phyloP scores from a whole-genome alignment of 1,284 basidiomycete genomes.

The Laetiporus sulphureus region DNA sequence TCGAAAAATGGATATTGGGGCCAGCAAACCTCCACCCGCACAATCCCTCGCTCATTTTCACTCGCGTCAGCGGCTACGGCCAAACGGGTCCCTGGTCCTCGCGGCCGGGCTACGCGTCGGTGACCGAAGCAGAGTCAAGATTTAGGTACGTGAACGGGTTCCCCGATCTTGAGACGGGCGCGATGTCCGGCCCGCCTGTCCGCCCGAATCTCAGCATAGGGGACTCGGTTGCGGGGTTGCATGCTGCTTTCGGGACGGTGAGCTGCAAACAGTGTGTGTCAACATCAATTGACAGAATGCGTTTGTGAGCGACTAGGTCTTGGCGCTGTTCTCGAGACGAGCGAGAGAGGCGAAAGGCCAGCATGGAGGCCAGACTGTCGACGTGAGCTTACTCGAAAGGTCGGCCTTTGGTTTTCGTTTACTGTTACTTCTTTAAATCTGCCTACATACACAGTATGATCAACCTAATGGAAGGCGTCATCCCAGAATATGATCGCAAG shows the following conservation, averaged over 20 bases:
- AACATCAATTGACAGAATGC: not conserved
- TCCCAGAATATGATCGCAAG: conserved; percentile 70
- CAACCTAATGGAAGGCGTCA: conserved; percentile 69
- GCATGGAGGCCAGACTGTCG: conserved; percentile 50
- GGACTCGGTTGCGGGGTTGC: conserved; percentile 63
- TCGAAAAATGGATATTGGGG: conserved; percentile 64
- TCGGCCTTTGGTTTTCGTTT: conserved; percentile 15
- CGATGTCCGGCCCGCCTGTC: conserved; percentile 53
- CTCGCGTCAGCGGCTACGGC: conserved; percentile 67
- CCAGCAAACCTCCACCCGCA: conserved; percentile 46
- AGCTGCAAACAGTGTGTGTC: conserved; percentile 12
- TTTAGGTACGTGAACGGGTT: conserved; percentile 68
- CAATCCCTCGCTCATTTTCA: conserved; percentile 63
- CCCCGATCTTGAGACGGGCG: conserved; percentile 44
- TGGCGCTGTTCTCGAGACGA: conserved; percentile 61
- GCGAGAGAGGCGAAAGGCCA: conserved; percentile 31
- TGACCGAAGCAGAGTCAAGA: conserved; percentile 68
- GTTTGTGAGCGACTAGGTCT: conserved; percentile 35
- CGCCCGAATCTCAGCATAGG: conserved; percentile 67
- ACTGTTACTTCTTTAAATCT: not conserved
- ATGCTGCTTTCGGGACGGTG: conserved; percentile 68
- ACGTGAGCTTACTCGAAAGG: conserved; percentile 72
- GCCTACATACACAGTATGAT: conserved; percentile 45
- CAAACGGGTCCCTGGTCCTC: conserved; percentile 68
- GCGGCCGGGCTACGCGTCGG: conserved; percentile 63